Evolutionary conservation across 331 rosid genomes (phyloP), one percentile per base, ranked within the genome.

Genomic region (Rhamnella rubrinervis): DNA sequence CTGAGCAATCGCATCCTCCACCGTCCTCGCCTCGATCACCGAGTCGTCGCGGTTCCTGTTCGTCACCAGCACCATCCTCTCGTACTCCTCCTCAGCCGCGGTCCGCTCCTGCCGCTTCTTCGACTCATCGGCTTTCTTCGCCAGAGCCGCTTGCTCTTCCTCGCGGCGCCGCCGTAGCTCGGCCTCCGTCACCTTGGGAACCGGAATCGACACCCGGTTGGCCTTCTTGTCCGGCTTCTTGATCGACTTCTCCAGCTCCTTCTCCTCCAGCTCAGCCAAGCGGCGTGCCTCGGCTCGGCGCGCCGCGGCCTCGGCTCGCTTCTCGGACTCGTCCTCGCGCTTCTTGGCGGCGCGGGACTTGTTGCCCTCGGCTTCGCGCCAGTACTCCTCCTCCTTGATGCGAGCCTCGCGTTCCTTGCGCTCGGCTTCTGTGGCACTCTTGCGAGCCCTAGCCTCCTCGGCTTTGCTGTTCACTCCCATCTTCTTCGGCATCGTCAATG

Each of bases 71-170:
- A 93, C 96, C 87, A 84, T 80, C 58, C 88, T 84, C 86, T 93
- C 98, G 52, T 93, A 93, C 79, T 93, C 98, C 73, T 91, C 98
- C 91, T 87, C 98, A 66, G 71, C 98, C 0, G 98, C 98, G 1
- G 89, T 84, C 15, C 98, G 87, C 56, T 62, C 76, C 74, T 83
- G 97, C 56, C 67, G 85, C 80, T 73, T 87, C 88, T 84, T 81
- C 12, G 75, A 77, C 74, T 89, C 96, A 58, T 78, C 95, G 0
- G 84, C 85, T 66, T 86, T 90, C 91, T 58, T 87, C 82, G 60
- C 68, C 53, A 85, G 63, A 58, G 75, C 75, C 17, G 84, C 86
- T 77, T 82, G 84, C 85, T 91, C 97, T 84, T 80, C 85, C 85
- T 93, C 97, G 0, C 87, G 83, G 8, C 70, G 82, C 78, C 28